phyloP scores from a whole-genome alignment of 2,329 filamentous ascomycete genomes.

The Cercospora sp. region DNA sequence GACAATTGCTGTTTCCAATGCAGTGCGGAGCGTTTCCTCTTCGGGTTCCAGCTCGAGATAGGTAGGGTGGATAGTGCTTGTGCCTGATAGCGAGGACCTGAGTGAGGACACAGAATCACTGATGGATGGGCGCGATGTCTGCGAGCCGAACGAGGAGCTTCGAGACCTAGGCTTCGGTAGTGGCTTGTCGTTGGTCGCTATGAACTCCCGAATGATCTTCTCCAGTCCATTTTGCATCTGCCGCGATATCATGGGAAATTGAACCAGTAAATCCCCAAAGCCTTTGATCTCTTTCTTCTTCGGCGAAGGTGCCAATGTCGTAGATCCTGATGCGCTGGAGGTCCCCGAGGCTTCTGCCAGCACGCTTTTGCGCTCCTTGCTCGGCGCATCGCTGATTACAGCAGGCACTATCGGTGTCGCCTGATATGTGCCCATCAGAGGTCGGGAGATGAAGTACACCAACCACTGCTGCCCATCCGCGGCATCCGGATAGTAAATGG shows the following conservation, averaged over 20 bases:
- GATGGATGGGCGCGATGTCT: conserved; percentile 38
- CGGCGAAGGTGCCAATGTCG: conserved; percentile 48
- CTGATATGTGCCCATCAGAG: conserved; percentile 81
- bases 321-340: conserved; percentile 21
- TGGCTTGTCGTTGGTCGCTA: conserved; percentile 79
- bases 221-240: conserved; percentile 95
- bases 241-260: conserved; percentile 91
- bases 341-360: conserved; percentile 35
- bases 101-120: conserved; percentile 39
- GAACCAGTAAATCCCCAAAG: conserved; percentile 84
- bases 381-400: conserved; percentile 42
- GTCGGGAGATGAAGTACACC: conserved; percentile 91
- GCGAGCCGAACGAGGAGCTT: conserved; percentile 40
- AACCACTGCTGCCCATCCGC: conserved; percentile 92
- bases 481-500: conserved; percentile 85
- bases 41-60: conserved; percentile 79
- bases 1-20: conserved; percentile 88
- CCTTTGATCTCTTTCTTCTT: conserved; percentile 88
- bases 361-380: conserved; percentile 37
- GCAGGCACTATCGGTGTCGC: conserved; percentile 71
- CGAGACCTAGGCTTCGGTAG: conserved; percentile 55
- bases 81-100: conserved; percentile 40
- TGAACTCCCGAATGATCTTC: conserved; percentile 85
- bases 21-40: conserved; percentile 84
- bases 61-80: conserved; percentile 46